Evolutionary conservation across 208 protist genomes (phyloP).

Genomic region (Plasmodiophora brassicae): DNA sequence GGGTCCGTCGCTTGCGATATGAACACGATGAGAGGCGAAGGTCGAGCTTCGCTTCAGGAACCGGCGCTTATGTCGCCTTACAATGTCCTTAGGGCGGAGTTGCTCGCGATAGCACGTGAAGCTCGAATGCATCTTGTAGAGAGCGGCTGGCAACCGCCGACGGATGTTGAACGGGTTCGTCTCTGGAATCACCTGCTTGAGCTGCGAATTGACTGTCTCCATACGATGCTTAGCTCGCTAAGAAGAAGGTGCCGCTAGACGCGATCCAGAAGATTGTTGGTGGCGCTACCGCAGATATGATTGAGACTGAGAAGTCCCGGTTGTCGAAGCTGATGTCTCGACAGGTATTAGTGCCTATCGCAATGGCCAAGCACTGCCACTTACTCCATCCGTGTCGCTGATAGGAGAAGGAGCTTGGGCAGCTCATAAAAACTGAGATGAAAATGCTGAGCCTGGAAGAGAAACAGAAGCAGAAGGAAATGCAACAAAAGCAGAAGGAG

Average conservation of each 20-base stretch:
- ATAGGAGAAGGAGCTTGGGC: slow-evolving; percentile 21
- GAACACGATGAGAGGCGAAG: neutral
- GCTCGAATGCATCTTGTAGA: neutral
- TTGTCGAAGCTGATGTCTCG: neutral
- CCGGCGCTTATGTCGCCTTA: no score
- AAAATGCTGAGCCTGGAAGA: neutral
- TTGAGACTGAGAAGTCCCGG: slow-evolving; percentile 5
- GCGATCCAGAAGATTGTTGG: slow-evolving; percentile 30
- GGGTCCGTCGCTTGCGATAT: neutral
- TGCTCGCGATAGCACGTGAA: neutral
- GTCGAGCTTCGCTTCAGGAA: no score
- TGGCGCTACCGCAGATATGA: slow-evolving; percentile 15
- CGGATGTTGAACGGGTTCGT: neutral
- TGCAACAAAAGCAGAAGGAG: slow-evolving; percentile 18
- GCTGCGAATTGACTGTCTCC: no score
- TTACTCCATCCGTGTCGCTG: no score
- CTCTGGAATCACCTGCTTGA: neutral
- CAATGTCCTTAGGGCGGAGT: neutral
- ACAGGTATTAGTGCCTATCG: no score
- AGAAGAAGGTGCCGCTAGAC: neutral
- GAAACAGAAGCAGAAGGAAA: slow-evolving; percentile 30
- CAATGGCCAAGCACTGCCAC: no score
- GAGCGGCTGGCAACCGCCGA: neutral
- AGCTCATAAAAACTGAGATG: slow-evolving; percentile 3
- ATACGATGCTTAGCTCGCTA: neutral